These are phyloP conservation scores for Podila epicladia DNA, from an alignment of 192 early-diverging fungal genomes.

Conservation along the genomic window DNA sequence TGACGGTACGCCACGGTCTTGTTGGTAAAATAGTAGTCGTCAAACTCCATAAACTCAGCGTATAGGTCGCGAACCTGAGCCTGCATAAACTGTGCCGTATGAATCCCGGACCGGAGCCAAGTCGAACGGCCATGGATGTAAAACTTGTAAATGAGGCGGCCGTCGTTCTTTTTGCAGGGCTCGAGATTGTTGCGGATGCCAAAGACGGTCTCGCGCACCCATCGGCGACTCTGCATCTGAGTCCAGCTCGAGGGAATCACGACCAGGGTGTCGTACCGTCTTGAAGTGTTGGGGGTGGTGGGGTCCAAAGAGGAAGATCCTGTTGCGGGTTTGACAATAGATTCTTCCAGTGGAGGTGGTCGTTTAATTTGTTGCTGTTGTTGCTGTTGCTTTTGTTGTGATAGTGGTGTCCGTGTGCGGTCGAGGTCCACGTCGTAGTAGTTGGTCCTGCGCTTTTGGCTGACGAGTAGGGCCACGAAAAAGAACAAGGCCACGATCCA, in stretches of 20 bases:
- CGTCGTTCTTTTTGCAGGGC: constrained; percentile 58
- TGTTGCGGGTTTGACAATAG: constrained; percentile 8
- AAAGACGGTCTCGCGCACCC: constrained; percentile 64
- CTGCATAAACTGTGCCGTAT: constrained; percentile 40
- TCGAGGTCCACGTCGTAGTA: neutral
- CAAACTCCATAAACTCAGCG: constrained; percentile 64
- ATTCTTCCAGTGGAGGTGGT: neutral
- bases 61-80: constrained; percentile 39
- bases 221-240: constrained; percentile 45
- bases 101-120: constrained; percentile 15
- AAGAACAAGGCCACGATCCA: constrained; percentile 20
- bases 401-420: neutral
- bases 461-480: constrained; percentile 26
- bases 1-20: constrained; percentile 17
- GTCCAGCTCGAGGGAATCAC: constrained; percentile 56
- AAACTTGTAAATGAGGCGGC: constrained; percentile 56
- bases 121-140: constrained; percentile 49
- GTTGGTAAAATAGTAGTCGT: constrained; percentile 45
- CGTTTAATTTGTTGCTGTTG: neutral
- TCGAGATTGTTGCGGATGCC: constrained; percentile 60
- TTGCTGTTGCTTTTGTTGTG: constrained; percentile 6
- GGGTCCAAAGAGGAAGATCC: constrained; percentile 11
- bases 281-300: constrained; percentile 33
- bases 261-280: constrained; percentile 55
- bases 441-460: constrained; percentile 4